Percentiles rank a stretch among this genome's conserved stretches.
These are phyloP conservation scores for Exophiala spinifera DNA, from an alignment of 2,329 filamentous ascomycete species.

Conservation along the genomic window DNA sequence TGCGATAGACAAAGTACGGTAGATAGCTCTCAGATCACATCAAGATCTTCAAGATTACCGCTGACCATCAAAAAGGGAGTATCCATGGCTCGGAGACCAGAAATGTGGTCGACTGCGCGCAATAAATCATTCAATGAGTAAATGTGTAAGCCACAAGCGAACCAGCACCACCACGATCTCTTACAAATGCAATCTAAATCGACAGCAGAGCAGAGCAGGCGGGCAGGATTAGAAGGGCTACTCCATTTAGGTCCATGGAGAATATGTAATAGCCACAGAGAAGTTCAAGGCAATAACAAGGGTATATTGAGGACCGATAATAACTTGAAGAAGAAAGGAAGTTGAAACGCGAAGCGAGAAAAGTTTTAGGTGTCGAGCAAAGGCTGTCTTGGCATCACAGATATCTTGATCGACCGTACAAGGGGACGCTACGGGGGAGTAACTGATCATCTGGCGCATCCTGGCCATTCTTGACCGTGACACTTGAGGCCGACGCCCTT, in stretches of 20 bases:
- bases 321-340: background rate
- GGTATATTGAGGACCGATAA: background rate
- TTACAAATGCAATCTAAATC: background rate
- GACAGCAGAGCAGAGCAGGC: background rate
- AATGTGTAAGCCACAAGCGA: constrained; percentile 26
- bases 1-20: background rate
- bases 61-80: no score
- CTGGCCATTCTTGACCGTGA: no score
- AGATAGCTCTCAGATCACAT: background rate
- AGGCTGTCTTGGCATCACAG: background rate
- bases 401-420: background rate
- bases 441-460: no score
- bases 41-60: background rate
- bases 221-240: background rate
- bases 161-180: constrained; percentile 18
- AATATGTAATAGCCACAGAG: background rate
- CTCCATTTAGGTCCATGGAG: background rate
- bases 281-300: background rate
- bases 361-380: background rate
- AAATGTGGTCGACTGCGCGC: no score
- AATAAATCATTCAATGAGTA: no score
- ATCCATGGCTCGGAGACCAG: background rate
- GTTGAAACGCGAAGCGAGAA: background rate
- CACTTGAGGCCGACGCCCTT: no score
- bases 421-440: no score